Base-by-base conservation (phyloP, 257 asterid species). In the Petrea volubilis region DNA sequence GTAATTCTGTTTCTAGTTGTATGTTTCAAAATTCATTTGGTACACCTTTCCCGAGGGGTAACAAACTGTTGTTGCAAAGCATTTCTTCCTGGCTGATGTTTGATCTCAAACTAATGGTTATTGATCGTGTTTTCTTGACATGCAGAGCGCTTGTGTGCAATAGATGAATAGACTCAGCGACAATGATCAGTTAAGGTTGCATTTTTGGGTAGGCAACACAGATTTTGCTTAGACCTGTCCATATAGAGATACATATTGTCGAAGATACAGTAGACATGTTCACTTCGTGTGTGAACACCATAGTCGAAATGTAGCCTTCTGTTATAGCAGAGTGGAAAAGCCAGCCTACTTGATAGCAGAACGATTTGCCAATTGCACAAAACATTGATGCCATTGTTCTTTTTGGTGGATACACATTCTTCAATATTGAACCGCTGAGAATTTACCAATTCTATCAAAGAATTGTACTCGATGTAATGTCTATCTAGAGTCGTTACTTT, bases 91-190 rank as follows among this genome's bases (percentile, higher is more conserved):
- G 27, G 21, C 38, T 57, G 18, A 50, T 60, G 17, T 40, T 53
- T 21, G 47, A 52, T 47, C 51, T 77, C 70, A 61, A 73, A 40
- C 76, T 77, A 67, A 77, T 70, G 23, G 46, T 55, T 28, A 33
- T 49, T 70, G 17, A 27, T 58, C 70, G 40, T 59, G 20, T 56
- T 65, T 50, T 55, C 53, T 58, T 44, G 58, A 61, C 59, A 53
- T 71, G 75, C 90, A 91, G 97, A 91, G 86, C 87, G 96, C 80
- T 36, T 88, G 70, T 88, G 97, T 49, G 74, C 87, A 27, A 69
- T 43, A 65, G 84, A 84, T 33, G 80, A 80, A 64, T 71, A 68
- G 71, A 41, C 74, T 72, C 70, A 55, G 50, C 36, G 12, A 67
- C 63, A 33, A 40, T 21, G 62, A 59, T 20, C 60, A 13, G 27